phyloP scores from a whole-genome alignment of 345 rosid genomes.

The Isatis tinctoria region DNA sequence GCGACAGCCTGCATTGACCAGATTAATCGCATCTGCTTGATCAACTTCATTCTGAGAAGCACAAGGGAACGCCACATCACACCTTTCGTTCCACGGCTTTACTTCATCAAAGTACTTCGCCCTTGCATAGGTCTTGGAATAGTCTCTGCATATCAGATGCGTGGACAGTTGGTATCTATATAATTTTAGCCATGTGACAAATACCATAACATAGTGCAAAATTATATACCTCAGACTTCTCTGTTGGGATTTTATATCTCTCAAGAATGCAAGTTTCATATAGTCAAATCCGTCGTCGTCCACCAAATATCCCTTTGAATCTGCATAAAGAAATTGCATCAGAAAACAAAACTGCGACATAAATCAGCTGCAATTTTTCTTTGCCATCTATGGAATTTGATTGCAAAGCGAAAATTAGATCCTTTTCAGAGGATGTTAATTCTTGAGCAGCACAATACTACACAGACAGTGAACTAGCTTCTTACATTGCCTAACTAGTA shows the following conservation, averaged over 20 bases:
- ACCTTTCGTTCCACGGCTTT: slow-evolving; percentile 95
- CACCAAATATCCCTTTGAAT: slow-evolving; percentile 92
- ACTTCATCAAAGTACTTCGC: slow-evolving; percentile 94
- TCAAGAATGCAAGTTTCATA: slow-evolving; percentile 88
- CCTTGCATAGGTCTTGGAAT: slow-evolving; percentile 96
- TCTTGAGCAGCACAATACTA: not conserved
- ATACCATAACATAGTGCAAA: not conserved
- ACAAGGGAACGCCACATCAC: slow-evolving; percentile 94
- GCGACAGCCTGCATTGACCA: slow-evolving; percentile 87
- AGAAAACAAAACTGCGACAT: slow-evolving; percentile 11
- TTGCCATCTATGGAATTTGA: not conserved
- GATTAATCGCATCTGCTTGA: slow-evolving; percentile 89
- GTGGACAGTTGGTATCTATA: slow-evolving; percentile 2
- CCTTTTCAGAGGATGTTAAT: not conserved
- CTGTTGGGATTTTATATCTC: slow-evolving; percentile 94
- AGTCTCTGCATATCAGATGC: slow-evolving; percentile 61
- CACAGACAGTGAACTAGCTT: not conserved
- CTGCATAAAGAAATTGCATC: slow-evolving; percentile 39
- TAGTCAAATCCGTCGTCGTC: slow-evolving; percentile 98
- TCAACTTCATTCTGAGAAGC: slow-evolving; percentile 94
- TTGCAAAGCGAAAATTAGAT: not conserved
- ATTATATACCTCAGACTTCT: slow-evolving; percentile 75
- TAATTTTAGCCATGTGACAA: not conserved
- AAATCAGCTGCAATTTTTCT: not conserved
- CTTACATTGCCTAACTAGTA: not conserved